Evolutionary conservation across 495 filamentous ascomycete genomes (phyloP).

Genomic region (Xylaria sp.): DNA sequence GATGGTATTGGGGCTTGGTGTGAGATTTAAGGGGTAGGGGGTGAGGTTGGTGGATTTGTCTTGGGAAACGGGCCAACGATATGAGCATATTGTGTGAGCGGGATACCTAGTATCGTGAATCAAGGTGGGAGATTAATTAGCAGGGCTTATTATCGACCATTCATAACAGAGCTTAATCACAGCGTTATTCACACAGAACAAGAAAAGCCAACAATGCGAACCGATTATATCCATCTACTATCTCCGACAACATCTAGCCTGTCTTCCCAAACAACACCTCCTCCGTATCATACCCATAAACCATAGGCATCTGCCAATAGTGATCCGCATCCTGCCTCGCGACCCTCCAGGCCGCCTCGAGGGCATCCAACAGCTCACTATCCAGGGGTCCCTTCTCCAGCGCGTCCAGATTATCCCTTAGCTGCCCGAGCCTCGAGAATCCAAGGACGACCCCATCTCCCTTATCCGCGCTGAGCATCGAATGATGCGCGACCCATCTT

Average conservation of each 20-base stretch:
- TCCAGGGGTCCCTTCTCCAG: slow-evolving; percentile 78
- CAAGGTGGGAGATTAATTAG: neutral
- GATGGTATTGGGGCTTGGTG: neutral
- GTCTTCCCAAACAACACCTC: slow-evolving; percentile 57
- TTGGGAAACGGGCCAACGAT: neutral
- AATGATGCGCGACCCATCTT: slow-evolving; percentile 79
- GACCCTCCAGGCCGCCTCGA: slow-evolving; percentile 70
- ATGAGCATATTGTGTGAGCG: neutral
- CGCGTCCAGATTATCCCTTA: slow-evolving; percentile 71
- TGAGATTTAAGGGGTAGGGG: neutral
- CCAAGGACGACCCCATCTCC: slow-evolving; percentile 78
- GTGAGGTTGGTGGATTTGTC: neutral
- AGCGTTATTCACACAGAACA: neutral
- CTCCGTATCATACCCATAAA: slow-evolving; percentile 68
- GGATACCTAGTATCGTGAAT: neutral
- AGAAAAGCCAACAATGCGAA: neutral
- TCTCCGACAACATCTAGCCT: neutral
- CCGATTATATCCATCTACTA: neutral
- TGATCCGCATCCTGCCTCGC: slow-evolving; percentile 66
- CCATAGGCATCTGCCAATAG: slow-evolving; percentile 73
- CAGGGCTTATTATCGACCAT: neutral
- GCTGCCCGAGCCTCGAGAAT: slow-evolving; percentile 70
- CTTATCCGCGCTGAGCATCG: slow-evolving; percentile 68
- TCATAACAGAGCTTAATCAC: neutral
- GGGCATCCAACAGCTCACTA: slow-evolving; percentile 68